phyloP scores from a whole-genome alignment of 1,284 basidiomycete species.

The Marasmius tenuissimus region DNA sequence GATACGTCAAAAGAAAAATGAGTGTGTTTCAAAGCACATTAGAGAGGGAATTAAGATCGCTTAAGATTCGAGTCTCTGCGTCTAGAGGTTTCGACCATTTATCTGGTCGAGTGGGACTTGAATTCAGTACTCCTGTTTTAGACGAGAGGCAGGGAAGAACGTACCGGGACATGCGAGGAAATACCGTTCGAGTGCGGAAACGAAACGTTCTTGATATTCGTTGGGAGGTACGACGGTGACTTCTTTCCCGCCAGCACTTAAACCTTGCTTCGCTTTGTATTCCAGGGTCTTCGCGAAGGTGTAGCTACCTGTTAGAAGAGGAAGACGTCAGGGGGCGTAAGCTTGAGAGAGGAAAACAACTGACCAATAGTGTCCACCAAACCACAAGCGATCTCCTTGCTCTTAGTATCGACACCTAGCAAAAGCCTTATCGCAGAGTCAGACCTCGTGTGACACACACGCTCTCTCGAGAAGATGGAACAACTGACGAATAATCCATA shows the following conservation, averaged over 20 bases:
- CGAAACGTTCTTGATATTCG: conserved; percentile 72
- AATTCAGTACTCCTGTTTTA: too few species aligned
- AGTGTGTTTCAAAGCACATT: conserved; percentile 13
- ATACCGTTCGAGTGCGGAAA: conserved; percentile 65
- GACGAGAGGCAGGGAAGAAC: conserved; percentile 18
- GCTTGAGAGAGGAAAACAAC: conserved; percentile 2
- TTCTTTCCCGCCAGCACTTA: conserved; percentile 54
- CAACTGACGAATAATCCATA: conserved; percentile 79
- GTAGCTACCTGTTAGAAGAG: conserved; percentile 52
- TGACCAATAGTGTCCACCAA: conserved; percentile 79
- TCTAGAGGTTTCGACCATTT: conserved; percentile 46
- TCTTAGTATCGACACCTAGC: conserved; percentile 64
- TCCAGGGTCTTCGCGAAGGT: conserved; percentile 78
- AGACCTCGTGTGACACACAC: too few species aligned
- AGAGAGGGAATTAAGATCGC: conserved; percentile 9
- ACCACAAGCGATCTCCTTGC: conserved; percentile 68
- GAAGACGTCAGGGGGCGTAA: not conserved
- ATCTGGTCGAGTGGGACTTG: conserved; percentile 35
- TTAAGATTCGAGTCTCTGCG: not conserved
- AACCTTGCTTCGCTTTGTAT: conserved; percentile 76
- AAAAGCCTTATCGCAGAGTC: conserved; percentile 43
- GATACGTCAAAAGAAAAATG: not conserved
- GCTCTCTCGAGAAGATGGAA: too few species aligned
- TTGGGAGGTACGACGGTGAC: conserved; percentile 70
- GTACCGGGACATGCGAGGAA: conserved; percentile 70